Conservation (phyloP, 2,329 filamentous ascomycete species). For the Coleophoma eucalyptorum region DNA sequence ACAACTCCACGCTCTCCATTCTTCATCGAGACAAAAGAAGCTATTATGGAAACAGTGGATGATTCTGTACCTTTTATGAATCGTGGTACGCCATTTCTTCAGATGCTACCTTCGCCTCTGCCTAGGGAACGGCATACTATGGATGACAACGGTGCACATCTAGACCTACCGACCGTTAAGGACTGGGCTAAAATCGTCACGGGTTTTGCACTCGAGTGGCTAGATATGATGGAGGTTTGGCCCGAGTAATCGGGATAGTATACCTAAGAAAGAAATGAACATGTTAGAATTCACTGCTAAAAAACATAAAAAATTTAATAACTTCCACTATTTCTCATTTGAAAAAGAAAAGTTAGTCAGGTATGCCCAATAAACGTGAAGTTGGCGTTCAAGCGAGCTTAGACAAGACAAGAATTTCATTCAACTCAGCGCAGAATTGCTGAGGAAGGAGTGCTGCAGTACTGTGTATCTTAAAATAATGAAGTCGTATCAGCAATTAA, state of each 20-base stretch:
- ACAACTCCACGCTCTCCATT: conserved; percentile 42
- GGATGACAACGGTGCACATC: conserved; percentile 73
- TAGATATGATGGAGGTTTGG: conserved; percentile 48
- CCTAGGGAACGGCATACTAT: conserved; percentile 79
- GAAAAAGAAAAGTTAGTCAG: too few species aligned
- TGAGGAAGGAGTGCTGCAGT: too few species aligned
- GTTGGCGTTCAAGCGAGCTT: too few species aligned
- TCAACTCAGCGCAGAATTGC: too few species aligned
- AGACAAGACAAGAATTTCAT: too few species aligned
- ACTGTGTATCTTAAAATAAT: too few species aligned
- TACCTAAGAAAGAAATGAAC: not conserved
- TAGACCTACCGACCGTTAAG: conserved; percentile 71
- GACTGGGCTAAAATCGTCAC: conserved; percentile 83
- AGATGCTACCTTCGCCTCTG: conserved; percentile 79
- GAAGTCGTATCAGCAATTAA: too few species aligned
- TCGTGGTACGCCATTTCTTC: conserved; percentile 83
- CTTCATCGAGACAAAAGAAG: not conserved
- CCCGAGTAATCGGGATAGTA: conserved; percentile 2
- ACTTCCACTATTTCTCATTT: too few species aligned
- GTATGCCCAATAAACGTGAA: too few species aligned
- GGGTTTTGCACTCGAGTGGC: conserved; percentile 83
- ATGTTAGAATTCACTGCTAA: too few species aligned
- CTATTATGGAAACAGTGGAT: conserved; percentile 42
- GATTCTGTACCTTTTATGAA: conserved; percentile 87
- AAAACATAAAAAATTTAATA: too few species aligned